Evolutionary conservation across 176 grass and related monocot genomes (phyloP).

Genomic region (Oryza longistaminata): DNA sequence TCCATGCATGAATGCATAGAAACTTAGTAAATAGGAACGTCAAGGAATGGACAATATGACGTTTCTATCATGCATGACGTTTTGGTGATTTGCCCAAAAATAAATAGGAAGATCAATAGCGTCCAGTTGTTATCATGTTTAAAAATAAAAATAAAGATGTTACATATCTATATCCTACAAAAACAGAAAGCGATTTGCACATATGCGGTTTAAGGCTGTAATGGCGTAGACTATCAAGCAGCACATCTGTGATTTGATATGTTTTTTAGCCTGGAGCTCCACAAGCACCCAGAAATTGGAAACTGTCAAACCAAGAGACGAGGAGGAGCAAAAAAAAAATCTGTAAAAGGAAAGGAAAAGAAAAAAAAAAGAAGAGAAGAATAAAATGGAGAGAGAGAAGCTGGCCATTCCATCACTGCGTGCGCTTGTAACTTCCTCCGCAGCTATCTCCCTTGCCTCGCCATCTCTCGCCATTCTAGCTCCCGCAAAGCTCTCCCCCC

Average conservation of each 20-base stretch:
- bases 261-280: neutral
- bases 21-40: too few species aligned
- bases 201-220: slow-evolving; percentile 23
- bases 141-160: neutral
- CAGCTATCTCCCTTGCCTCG: slow-evolving; percentile 49
- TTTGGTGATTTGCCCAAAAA: neutral
- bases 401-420: slow-evolving; percentile 25
- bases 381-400: slow-evolving; percentile 40
- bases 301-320: slow-evolving; percentile 29
- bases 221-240: slow-evolving; percentile 29
- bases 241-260: slow-evolving; percentile 36
- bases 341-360: neutral
- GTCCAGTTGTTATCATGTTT: neutral
- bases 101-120: neutral
- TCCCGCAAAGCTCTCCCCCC: slow-evolving; percentile 29
- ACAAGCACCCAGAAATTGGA: slow-evolving; percentile 22
- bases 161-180: neutral
- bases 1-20: neutral
- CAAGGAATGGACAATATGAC: too few species aligned
- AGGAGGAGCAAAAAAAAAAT: neutral
- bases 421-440: slow-evolving; percentile 51
- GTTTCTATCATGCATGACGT: too few species aligned
- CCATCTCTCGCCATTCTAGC: slow-evolving; percentile 42
- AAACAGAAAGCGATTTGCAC: slow-evolving; percentile 39
- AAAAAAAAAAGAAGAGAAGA: neutral